A percentile compares a stretch with the other conserved stretches of the same genome.
phyloP scores from a whole-genome alignment of 139 green algal species.

The Coccomyxa sp. region DNA sequence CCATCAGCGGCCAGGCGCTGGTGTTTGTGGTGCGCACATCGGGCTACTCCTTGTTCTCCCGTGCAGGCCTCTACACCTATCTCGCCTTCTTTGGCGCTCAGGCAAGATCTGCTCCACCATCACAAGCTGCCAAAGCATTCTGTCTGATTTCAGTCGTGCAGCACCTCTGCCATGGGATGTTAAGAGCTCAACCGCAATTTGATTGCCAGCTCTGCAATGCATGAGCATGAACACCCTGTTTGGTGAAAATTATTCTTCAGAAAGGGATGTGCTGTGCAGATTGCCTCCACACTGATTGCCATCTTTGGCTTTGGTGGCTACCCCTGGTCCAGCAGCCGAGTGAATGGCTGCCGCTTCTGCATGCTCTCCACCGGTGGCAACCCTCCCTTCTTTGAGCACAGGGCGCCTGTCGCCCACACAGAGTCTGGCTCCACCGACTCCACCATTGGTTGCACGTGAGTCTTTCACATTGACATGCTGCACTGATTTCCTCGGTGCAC shows the following conservation, averaged over 20 bases:
- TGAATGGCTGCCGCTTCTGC: constrained; percentile 50
- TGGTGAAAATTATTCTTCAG: background rate
- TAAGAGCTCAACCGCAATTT: background rate
- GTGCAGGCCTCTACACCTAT: constrained; percentile 63
- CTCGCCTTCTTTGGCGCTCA: constrained; percentile 70
- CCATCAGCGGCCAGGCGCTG: constrained; percentile 67
- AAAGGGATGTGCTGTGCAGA: constrained; percentile 15
- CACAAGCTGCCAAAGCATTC: background rate
- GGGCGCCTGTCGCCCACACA: constrained; percentile 48
- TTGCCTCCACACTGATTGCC: constrained; percentile 51
- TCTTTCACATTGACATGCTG: background rate
- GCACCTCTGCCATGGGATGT: background rate
- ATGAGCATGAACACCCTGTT: background rate
- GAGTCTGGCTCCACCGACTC: constrained; percentile 57
- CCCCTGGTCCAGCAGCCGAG: constrained; percentile 17
- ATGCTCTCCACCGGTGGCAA: constrained; percentile 22
- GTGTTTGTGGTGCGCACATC: constrained; percentile 76
- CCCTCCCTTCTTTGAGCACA: background rate
- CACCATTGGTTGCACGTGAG: constrained; percentile 65
- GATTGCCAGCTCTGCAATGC: background rate
- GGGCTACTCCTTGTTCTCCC: constrained; percentile 43
- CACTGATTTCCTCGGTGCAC: background rate
- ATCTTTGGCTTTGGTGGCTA: constrained; percentile 66
- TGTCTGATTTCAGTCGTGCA: background rate
- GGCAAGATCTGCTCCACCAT: constrained; percentile 12